Base-by-base conservation (phyloP, 225 moss, liverwort and hornwort species). In the Straminergon stramineum region DNA sequence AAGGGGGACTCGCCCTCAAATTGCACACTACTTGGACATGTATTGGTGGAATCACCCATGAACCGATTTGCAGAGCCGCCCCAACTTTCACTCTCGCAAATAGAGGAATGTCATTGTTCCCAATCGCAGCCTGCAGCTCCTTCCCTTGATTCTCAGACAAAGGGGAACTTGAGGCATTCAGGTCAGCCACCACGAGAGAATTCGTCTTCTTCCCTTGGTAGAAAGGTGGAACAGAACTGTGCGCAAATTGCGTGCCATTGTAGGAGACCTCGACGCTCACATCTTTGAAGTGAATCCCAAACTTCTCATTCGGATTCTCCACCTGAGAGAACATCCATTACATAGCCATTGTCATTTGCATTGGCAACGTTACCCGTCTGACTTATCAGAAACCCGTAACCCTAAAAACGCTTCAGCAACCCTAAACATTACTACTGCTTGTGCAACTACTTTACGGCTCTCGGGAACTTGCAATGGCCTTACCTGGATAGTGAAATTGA, bases 271-370 rank as follows among this genome's bases (percentile, higher is more conserved):
- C 45, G 32, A 93, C 63, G 65, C 84, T 91, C 37, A 92, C 89
- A 63, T 92, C 87, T 87, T 84, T 87, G 88, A 93, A 94, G 58
- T 91, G 93, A 30, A 94, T 93, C 48, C 94, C 94, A 26, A 94
- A 64, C 81, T 93, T 94, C 43, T 86, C 89, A 58, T 94, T 94
- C 20, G 93, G 93, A 32, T 94, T 94, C 71, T 92, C 90, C 23
- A 93, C 87, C 87, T 87, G 67, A 75, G 31, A 15, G 7, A 18
- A 39, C 31, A 22, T 37, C 20, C 86, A 75, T 13, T 27, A 35
- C 13, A 26, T 5, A 15, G 39, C 3, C 7, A 55, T 11, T 30
- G 17, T 87, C 39, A 79, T 66, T 39, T 26, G 34, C 31, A 58
- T 23, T 39, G 53, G 31, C 24, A 28, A 34, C 4, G 22, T 41